phyloP scores from a whole-genome alignment of 2,329 filamentous ascomycete genomes.

The Helminthosporium solani region DNA sequence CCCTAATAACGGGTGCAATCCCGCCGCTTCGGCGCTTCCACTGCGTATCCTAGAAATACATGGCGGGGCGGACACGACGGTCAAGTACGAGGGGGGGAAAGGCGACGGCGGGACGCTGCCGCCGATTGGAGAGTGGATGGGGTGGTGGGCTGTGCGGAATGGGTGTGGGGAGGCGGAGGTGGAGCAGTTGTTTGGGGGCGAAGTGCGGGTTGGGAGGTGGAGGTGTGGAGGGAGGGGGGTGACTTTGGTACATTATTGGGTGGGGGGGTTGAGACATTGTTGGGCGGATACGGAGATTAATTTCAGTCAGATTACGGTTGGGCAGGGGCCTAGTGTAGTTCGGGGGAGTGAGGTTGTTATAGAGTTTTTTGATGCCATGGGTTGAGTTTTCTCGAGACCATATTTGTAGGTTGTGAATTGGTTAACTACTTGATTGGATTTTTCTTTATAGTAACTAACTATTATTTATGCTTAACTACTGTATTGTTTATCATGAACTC shows the following conservation, averaged over 20 bases:
- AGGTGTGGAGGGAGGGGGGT: slow-evolving; percentile 41
- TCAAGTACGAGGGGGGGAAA: slow-evolving; percentile 48
- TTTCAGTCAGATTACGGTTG: slow-evolving; percentile 46
- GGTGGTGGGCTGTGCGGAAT: slow-evolving; percentile 47
- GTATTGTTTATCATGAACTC: too few species aligned
- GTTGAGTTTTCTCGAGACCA: too few species aligned
- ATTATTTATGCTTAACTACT: too few species aligned
- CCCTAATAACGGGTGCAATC: slow-evolving; percentile 43
- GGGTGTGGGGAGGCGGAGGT: slow-evolving; percentile 35
- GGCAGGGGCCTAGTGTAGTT: slow-evolving; percentile 46
- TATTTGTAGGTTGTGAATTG: not conserved
- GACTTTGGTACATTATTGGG: slow-evolving; percentile 49
- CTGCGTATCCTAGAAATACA: slow-evolving; percentile 55
- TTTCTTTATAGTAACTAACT: too few species aligned
- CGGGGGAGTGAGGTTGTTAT: slow-evolving; percentile 49
- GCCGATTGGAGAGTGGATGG: slow-evolving; percentile 46
- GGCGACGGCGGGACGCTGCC: slow-evolving; percentile 49
- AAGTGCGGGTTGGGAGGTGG: slow-evolving; percentile 50
- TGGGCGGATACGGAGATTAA: slow-evolving; percentile 52
- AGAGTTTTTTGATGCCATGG: slow-evolving; percentile 47
- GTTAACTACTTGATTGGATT: not conserved
- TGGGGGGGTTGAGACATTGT: slow-evolving; percentile 48
- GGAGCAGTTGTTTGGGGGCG: slow-evolving; percentile 39
- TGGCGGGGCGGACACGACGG: slow-evolving; percentile 51
- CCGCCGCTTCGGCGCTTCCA: slow-evolving; percentile 38